Evolutionary conservation across 1,284 basidiomycete species (phyloP).

Genomic region (Clitocybe nebularis): DNA sequence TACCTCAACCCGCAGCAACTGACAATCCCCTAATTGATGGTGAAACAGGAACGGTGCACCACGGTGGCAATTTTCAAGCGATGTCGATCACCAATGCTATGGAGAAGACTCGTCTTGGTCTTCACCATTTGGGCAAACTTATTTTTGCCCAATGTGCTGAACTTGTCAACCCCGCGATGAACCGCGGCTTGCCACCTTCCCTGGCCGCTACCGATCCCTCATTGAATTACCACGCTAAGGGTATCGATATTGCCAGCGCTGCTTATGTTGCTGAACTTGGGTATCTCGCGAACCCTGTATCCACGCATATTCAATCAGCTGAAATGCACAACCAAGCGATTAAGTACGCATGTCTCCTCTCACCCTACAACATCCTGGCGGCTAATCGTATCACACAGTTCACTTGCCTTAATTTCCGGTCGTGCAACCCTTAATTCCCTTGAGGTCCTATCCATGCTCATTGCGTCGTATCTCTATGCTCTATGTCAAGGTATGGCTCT

Average conservation of each 20-base stretch:
- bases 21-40: slow-evolving; percentile 75
- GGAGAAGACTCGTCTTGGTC: slow-evolving; percentile 80
- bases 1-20: slow-evolving; percentile 42
- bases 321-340: slow-evolving; percentile 89
- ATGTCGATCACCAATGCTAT: slow-evolving; percentile 85
- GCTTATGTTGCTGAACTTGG: slow-evolving; percentile 82
- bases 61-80: slow-evolving; percentile 82
- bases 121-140: slow-evolving; percentile 82
- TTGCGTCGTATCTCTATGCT: slow-evolving; percentile 71
- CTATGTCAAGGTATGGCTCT: slow-evolving; percentile 72
- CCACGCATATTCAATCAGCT: slow-evolving; percentile 80
- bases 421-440: slow-evolving; percentile 74
- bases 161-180: slow-evolving; percentile 78
- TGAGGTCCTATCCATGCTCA: slow-evolving; percentile 72
- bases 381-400: slow-evolving; percentile 39
- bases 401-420: slow-evolving; percentile 76
- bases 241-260: slow-evolving; percentile 81
- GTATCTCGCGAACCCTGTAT: slow-evolving; percentile 79
- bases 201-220: slow-evolving; percentile 81
- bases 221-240: slow-evolving; percentile 82
- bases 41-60: slow-evolving; percentile 63
- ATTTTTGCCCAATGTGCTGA: slow-evolving; percentile 84
- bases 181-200: slow-evolving; percentile 77
- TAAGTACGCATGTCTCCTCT: slow-evolving; percentile 50
- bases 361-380: background rate